phyloP scores from a whole-genome alignment of 1,284 basidiomycete genomes.

The Microbotryum saponariae region DNA sequence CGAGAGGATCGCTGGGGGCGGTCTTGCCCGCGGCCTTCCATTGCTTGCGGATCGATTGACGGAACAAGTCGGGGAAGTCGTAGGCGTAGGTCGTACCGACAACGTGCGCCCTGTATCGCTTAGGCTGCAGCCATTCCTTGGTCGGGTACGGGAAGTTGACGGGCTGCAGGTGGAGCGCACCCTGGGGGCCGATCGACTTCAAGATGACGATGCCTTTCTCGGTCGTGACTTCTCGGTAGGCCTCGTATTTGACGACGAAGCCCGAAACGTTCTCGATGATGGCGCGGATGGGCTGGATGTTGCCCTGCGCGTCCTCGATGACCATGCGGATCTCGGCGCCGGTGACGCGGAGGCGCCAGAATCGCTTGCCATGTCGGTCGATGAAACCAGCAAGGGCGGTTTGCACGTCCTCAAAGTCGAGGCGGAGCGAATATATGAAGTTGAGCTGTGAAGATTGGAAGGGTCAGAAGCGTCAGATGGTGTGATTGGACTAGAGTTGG shows the following conservation, averaged over 20 bases:
- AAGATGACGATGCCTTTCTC: conserved; percentile 90
- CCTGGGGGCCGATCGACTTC: conserved; percentile 85
- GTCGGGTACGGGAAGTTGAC: conserved; percentile 89
- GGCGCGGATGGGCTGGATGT: conserved; percentile 88
- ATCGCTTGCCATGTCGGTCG: conserved; percentile 91
- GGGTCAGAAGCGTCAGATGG: not conserved
- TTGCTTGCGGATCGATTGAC: conserved; percentile 87
- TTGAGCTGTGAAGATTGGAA: conserved; percentile 22
- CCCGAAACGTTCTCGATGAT: conserved; percentile 98
- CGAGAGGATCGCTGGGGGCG: conserved; percentile 68
- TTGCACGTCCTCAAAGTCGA: conserved; percentile 92
- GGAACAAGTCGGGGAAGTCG: conserved; percentile 98
- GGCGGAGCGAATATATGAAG: conserved; percentile 77
- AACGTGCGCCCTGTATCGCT: conserved; percentile 98
- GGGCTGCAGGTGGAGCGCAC: conserved; percentile 84
- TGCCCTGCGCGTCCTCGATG: conserved; percentile 86
- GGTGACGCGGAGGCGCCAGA: conserved; percentile 97
- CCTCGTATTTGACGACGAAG: conserved; percentile 96
- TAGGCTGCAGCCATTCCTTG: conserved; percentile 97
- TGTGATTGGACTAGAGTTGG: not conserved
- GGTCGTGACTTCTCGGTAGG: conserved; percentile 96
- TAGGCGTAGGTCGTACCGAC: conserved; percentile 96
- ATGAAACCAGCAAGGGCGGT: conserved; percentile 95
- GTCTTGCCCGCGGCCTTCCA: conserved; percentile 67
- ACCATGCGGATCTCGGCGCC: conserved; percentile 94